These are phyloP conservation scores for Boletellus dicymbophilus DNA, from an alignment of 1,284 basidiomycete species.

Conservation along the genomic window DNA sequence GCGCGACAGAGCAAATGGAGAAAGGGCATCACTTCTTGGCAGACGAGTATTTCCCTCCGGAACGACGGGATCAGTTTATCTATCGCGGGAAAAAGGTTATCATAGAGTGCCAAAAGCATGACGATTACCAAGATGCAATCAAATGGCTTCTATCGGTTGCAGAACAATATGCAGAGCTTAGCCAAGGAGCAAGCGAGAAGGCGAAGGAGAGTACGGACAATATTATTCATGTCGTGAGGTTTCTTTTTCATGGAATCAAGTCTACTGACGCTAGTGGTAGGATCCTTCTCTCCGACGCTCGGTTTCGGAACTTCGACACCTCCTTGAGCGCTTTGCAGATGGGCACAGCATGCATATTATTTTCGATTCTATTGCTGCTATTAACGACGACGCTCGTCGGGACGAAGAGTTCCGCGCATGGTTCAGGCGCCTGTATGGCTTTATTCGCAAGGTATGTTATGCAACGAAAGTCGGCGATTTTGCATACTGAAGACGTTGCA, in stretches of 20 bases:
- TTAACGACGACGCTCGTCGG: conserved; percentile 76
- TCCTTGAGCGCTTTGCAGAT: conserved; percentile 93
- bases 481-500: conserved; percentile 2
- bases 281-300: conserved; percentile 63
- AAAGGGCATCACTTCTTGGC: conserved; percentile 47
- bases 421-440: conserved; percentile 72
- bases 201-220: conserved; percentile 38
- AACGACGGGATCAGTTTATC: conserved; percentile 61
- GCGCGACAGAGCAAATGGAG: conserved; percentile 38
- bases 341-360: conserved; percentile 67
- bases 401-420: conserved; percentile 80
- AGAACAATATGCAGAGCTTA: conserved; percentile 77
- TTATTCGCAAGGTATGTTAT: conserved; percentile 60
- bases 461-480: not conserved
- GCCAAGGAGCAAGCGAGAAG: conserved; percentile 48
- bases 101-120: conserved; percentile 91
- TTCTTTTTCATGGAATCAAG: not conserved
- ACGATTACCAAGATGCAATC: conserved; percentile 86
- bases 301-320: conserved; percentile 66
- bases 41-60: conserved; percentile 65
- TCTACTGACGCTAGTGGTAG: conserved; percentile 28
- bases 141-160: conserved; percentile 73
- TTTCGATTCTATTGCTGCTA: conserved; percentile 69
- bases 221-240: conserved; percentile 25
- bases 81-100: conserved; percentile 65